A percentile compares a stretch with the other conserved stretches of the same genome.
phyloP scores from a whole-genome alignment of 1,284 basidiomycete species.

The Coniferiporia sulphurascens region DNA sequence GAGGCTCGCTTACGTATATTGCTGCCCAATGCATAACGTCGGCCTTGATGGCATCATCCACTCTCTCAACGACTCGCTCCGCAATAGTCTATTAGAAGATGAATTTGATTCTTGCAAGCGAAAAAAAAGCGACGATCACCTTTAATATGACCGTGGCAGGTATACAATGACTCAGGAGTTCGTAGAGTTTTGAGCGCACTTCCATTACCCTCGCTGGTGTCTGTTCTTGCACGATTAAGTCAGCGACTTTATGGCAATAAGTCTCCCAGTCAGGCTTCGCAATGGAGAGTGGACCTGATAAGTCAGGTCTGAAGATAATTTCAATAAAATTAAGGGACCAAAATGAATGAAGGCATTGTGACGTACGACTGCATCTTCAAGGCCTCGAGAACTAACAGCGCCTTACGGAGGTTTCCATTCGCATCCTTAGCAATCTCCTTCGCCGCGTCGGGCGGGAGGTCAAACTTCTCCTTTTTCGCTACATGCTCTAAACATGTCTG shows the following conservation, averaged over 20 bases:
- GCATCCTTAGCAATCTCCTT: slow-evolving; percentile 76
- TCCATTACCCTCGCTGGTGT: slow-evolving; percentile 89
- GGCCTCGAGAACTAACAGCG: slow-evolving; percentile 91
- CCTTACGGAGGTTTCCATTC: slow-evolving; percentile 91
- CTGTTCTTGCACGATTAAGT: slow-evolving; percentile 90
- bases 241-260: slow-evolving; percentile 78
- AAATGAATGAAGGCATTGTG: background rate
- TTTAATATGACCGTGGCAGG: slow-evolving; percentile 91
- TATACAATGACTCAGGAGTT: slow-evolving; percentile 95
- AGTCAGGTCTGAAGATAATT: slow-evolving; percentile 50
- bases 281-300: slow-evolving; percentile 69
- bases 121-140: slow-evolving; percentile 40
- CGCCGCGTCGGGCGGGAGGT: slow-evolving; percentile 72
- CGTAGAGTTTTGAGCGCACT: slow-evolving; percentile 90
- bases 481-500: slow-evolving; percentile 74
- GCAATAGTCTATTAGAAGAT: slow-evolving; percentile 69
- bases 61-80: slow-evolving; percentile 78
- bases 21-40: slow-evolving; percentile 97
- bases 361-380: slow-evolving; percentile 90
- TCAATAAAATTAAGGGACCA: slow-evolving; percentile 1
- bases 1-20: slow-evolving; percentile 68
- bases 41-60: slow-evolving; percentile 84
- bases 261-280: slow-evolving; percentile 99
- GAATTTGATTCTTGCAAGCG: slow-evolving; percentile 6
- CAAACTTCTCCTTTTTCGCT: slow-evolving; percentile 78